Evolutionary conservation across 495 filamentous ascomycete species (phyloP).

Genomic region (Neurospora sp.): DNA sequence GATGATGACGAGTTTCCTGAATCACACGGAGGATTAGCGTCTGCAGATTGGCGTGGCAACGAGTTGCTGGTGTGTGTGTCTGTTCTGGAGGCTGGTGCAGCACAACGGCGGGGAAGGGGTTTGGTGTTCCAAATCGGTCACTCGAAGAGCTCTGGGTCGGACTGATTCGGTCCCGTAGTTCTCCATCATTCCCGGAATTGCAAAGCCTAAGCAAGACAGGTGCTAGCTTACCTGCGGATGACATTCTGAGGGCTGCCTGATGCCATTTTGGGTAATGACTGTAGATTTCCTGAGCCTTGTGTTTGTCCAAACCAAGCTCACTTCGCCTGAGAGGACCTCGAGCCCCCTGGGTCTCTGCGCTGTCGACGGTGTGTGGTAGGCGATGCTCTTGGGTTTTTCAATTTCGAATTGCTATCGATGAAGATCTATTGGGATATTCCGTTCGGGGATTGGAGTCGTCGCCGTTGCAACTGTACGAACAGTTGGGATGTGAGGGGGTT

Average conservation of each 20-base stretch:
- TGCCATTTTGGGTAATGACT: conserved; percentile 11
- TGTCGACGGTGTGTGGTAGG: neutral
- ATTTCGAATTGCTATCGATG: neutral
- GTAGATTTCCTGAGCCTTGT: conserved; percentile 16
- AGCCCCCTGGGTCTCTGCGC: neutral
- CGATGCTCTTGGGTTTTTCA: neutral
- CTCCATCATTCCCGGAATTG: neutral
- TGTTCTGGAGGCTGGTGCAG: neutral
- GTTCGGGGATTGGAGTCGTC: neutral
- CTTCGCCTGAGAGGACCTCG: neutral
- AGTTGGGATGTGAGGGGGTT: neutral
- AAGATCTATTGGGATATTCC: neutral
- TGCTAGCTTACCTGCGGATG: conserved; percentile 23
- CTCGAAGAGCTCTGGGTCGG: neutral
- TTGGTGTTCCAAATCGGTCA: neutral
- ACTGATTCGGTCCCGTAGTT: neutral
- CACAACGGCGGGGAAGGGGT: neutral
- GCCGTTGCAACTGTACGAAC: neutral
- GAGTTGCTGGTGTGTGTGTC: neutral
- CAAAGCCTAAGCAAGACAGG: neutral
- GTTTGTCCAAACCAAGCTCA: conserved; percentile 1
- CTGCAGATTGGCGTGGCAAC: neutral
- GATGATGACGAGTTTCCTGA: conserved; percentile 96
- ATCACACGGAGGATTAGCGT: neutral
- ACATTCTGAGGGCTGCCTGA: conserved; percentile 12